Evolutionary conservation across 2,329 filamentous ascomycete species (phyloP).

Genomic region (Diaporthe vexans): DNA sequence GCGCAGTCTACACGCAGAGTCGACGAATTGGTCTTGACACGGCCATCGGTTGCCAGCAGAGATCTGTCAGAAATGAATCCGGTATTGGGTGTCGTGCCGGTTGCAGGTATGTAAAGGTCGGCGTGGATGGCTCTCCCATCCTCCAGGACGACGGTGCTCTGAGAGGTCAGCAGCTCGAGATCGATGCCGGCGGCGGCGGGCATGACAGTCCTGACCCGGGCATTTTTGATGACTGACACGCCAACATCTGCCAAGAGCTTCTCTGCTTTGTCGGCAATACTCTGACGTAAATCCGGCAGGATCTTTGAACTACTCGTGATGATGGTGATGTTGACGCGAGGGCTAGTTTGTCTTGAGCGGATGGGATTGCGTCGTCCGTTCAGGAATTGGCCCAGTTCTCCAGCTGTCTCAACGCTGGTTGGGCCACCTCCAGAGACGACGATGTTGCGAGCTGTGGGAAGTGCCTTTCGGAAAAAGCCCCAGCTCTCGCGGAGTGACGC

Average conservation of each 20-base stretch:
- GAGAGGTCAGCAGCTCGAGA: slow-evolving; percentile 43
- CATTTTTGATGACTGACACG: slow-evolving; percentile 60
- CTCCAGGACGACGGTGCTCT: slow-evolving; percentile 54
- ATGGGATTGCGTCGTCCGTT: slow-evolving; percentile 61
- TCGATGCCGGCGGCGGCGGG: slow-evolving; percentile 50
- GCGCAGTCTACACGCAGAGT: slow-evolving; percentile 52
- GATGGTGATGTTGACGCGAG: slow-evolving; percentile 60
- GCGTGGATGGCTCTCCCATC: slow-evolving; percentile 55
- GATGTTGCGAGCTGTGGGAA: slow-evolving; percentile 57
- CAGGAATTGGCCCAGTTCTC: slow-evolving; percentile 64
- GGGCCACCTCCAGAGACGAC: slow-evolving; percentile 61
- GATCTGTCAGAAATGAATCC: slow-evolving; percentile 40
- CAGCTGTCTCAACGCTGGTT: slow-evolving; percentile 61
- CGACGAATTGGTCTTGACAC: slow-evolving; percentile 53
- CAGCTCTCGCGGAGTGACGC: slow-evolving; percentile 52
- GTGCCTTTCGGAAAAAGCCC: slow-evolving; percentile 54
- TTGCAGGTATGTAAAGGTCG: slow-evolving; percentile 64
- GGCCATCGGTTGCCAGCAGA: slow-evolving; percentile 49
- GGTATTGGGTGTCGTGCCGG: slow-evolving; percentile 50
- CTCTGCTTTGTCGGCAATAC: slow-evolving; percentile 58
- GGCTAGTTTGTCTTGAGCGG: slow-evolving; percentile 47
- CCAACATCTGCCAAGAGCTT: slow-evolving; percentile 58
- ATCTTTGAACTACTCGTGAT: slow-evolving; percentile 56
- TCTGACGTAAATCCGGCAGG: slow-evolving; percentile 56
- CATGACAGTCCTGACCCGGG: slow-evolving; percentile 52